Evolutionary conservation across 179 eudicot genomes (phyloP), one percentile per base, ranked within the genome.

Genomic region (Silene vulgaris): DNA sequence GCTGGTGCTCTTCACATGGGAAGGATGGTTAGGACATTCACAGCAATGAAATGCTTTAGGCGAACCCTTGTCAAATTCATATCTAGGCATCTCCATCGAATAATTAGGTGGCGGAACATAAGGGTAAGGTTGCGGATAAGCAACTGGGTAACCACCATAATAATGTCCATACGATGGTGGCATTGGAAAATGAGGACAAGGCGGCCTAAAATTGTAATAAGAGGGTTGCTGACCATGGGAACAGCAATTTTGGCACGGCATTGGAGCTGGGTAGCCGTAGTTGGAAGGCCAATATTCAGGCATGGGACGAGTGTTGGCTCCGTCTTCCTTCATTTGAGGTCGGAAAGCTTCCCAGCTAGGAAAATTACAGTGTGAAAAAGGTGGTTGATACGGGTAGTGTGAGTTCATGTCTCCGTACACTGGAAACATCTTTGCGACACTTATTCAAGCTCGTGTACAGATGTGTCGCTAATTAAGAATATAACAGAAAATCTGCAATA

Each of bases 11-110:
- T 79, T 87, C 64, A 43, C 23, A 43, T 74, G 72, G 26, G 66
- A 48, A 7, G 68, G 65, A 69, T 86, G 86, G 75, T 89, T 73
- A 35, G 78, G 78, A 71, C 91, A 87, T 29, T 89, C 89, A 76
- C 91, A 90, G 71, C 91, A 90, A 79, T 83, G 90, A 23, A 68
- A 75, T 50, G 79, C 84, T 30, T 75, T 26, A 0, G 79, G 76
- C 26, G 35, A 75, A 40, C 57, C 80, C 76, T 84, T 86, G 66
- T 88, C 91, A 78, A 74, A 86, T 29, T 86, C 89, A 40, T 80
- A 86, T 29, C 82, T 78, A 2, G 94, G 90, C 54, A 80, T 74
- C 68, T 79, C 89, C 83, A 79, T 74, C 8, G 84, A 26, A 76
- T 78, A 79, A 72, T 82, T 71, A 6, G 87, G 86, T 8, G 88